These are phyloP conservation scores for Vanderwaltozyma tropicalis DNA, from an alignment of 805 yeast species.

Conservation along the genomic window DNA sequence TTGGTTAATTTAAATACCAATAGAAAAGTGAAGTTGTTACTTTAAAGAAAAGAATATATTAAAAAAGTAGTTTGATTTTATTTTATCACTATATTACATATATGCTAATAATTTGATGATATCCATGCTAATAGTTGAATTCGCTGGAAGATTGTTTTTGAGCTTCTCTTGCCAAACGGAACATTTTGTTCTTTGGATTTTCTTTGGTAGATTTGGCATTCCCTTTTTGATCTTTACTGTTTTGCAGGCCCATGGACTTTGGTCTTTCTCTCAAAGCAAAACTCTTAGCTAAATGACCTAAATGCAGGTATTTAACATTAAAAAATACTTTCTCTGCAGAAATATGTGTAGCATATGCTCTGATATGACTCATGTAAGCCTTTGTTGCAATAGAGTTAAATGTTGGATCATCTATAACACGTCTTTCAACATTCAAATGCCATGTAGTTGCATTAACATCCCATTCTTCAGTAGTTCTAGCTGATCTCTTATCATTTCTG, in stretches of 20 bases:
- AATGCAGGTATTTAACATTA: conserved; percentile 72
- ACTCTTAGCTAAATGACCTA: conserved; percentile 93
- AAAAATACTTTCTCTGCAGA: conserved; percentile 68
- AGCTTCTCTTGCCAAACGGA: conserved; percentile 62
- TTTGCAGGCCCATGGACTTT: conserved; percentile 49
- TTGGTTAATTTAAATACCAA: too few species aligned
- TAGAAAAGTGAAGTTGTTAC: too few species aligned
- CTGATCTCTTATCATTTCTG: conserved; percentile 28
- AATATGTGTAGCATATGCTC: conserved; percentile 95
- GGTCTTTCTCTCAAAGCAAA: conserved; percentile 95
- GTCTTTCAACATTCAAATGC: conserved; percentile 85
- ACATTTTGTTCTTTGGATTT: conserved; percentile 63
- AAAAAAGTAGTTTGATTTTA: too few species aligned
- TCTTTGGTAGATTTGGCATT: conserved; percentile 42
- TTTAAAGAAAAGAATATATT: too few species aligned
- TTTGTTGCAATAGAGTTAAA: conserved; percentile 59
- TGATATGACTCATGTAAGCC: conserved; percentile 78
- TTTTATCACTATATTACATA: not conserved
- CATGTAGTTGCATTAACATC: conserved; percentile 92
- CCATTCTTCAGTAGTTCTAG: conserved; percentile 45
- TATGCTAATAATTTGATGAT: not conserved
- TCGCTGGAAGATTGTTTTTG: conserved; percentile 57
- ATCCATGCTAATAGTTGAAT: conserved; percentile 42
- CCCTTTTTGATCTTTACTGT: conserved; percentile 20
- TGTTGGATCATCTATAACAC: conserved; percentile 59